Percentiles rank a stretch among this genome's conserved stretches.
These are phyloP conservation scores for Carex parvula DNA, from an alignment of 176 grass and related monocot genomes.

Conservation along the genomic window DNA sequence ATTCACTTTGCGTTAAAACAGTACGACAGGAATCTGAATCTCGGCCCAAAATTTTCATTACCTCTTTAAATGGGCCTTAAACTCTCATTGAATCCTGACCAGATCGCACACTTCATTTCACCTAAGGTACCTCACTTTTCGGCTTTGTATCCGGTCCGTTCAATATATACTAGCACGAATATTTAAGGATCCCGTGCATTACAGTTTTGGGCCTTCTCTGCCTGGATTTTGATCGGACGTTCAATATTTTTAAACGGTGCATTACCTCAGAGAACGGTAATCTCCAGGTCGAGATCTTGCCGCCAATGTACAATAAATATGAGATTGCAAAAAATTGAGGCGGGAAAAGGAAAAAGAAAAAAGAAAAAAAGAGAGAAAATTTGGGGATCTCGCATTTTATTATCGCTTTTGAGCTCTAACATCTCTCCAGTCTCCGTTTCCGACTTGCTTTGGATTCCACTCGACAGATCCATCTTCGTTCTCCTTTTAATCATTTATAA, in stretches of 20 bases:
- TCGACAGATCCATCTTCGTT: neutral
- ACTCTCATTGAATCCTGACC: neutral
- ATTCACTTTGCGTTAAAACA: neutral
- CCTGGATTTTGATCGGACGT: too few species aligned
- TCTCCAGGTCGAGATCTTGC: too few species aligned
- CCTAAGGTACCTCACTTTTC: too few species aligned
- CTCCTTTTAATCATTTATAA: neutral
- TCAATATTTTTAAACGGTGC: too few species aligned
- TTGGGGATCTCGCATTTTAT: neutral
- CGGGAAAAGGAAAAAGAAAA: constrained; percentile 14
- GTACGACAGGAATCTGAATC: neutral
- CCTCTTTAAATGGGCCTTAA: neutral
- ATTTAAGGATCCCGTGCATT: too few species aligned
- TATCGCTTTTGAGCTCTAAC: neutral
- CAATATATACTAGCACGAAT: too few species aligned
- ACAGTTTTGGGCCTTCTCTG: too few species aligned
- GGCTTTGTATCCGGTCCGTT: too few species aligned
- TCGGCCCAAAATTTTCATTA: neutral
- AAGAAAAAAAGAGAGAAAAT: neutral
- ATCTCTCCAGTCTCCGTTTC: neutral
- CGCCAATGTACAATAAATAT: neutral
- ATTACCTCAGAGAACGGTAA: too few species aligned
- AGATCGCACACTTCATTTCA: neutral
- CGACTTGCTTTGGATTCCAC: neutral
- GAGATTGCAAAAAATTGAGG: neutral